Base-by-base conservation (phyloP, 2,329 filamentous ascomycete genomes). In the Tolypocladium album region DNA sequence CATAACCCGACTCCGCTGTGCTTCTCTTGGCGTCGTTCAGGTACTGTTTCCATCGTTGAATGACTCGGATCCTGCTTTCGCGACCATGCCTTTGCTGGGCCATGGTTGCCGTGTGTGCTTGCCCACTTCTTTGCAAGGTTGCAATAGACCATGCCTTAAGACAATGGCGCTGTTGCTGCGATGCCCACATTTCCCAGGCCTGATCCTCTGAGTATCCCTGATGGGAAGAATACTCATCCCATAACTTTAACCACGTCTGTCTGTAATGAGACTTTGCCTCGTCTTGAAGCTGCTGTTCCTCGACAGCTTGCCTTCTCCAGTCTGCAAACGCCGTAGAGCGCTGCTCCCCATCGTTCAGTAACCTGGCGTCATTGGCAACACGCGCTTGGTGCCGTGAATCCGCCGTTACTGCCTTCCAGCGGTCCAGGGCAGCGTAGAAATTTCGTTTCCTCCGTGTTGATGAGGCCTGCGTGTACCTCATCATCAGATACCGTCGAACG, bases 141-240 rank as follows among this genome's bases (percentile, higher is more conserved):
- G 71, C 70, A 52, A 72, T 75, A 1, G 73, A 72, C 74, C 74
- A 76, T 11, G 61, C 61, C 58, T 75, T 75, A 24, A 75, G 58
- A 57, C 63, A 69, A 24, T 72, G 68, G 9, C 68, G 70, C 59
- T 74, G 71, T 57, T 69, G 69, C 57, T 67, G 68, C 15, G 61
- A 45, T 53, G 68, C 65, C 71, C 71, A 74, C n/a, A 68, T 40
- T n/a, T 69, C 65, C 67, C 67, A 69, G 39, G 71, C 68, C 36
- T 68, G 61, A 22, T 65, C 61, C 8, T 69, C 63, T 56, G 60
- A 66, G 24, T 69, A 62, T 57, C 67, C 64, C 5, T 71, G 61
- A 27, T 64, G 61, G 9, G 56, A 52, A 2, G 69, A 62, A 71
- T 50, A 55, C 20, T 57, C 39, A 22, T 52, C 27, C 31, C 72